Evolutionary conservation across 2,329 filamentous ascomycete genomes (phyloP).

Genomic region (Neodidymelliopsis sp.): DNA sequence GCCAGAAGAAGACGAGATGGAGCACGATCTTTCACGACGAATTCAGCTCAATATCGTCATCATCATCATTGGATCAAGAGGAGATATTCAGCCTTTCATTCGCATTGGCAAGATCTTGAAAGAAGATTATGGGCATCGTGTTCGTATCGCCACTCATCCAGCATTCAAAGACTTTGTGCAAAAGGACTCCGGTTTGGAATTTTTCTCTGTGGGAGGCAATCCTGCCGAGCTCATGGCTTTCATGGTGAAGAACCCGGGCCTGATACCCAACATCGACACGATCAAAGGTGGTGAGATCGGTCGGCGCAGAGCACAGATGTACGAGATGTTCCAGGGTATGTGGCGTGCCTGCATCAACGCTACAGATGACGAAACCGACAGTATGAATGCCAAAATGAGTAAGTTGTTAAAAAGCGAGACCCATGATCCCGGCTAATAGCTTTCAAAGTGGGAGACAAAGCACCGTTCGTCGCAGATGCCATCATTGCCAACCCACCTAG

Average conservation of each 20-base stretch:
- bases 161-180: slow-evolving; percentile 79
- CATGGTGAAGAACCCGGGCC: slow-evolving; percentile 84
- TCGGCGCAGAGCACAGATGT: slow-evolving; percentile 72
- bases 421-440: slow-evolving; percentile 12
- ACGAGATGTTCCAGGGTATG: slow-evolving; percentile 83
- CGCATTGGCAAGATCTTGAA: slow-evolving; percentile 76
- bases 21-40: slow-evolving; percentile 38
- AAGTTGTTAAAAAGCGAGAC: slow-evolving; percentile 10
- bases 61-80: slow-evolving; percentile 82
- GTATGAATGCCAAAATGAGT: slow-evolving; percentile 66
- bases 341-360: slow-evolving; percentile 80
- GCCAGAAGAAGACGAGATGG: slow-evolving; percentile 46
- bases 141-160: slow-evolving; percentile 80
- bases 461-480: slow-evolving; percentile 82
- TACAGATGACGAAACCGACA: slow-evolving; percentile 72
- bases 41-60: slow-evolving; percentile 78
- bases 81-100: slow-evolving; percentile 82
- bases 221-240: slow-evolving; percentile 85
- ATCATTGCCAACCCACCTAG: slow-evolving; percentile 83
- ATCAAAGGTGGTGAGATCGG: slow-evolving; percentile 78
- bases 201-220: slow-evolving; percentile 81
- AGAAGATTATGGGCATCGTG: slow-evolving; percentile 74
- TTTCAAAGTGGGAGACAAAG: slow-evolving; percentile 60
- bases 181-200: slow-evolving; percentile 75
- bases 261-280: slow-evolving; percentile 77